Evolutionary conservation across 768 basidiomycete species (phyloP).

Genomic region (Tulasnella sp.): DNA sequence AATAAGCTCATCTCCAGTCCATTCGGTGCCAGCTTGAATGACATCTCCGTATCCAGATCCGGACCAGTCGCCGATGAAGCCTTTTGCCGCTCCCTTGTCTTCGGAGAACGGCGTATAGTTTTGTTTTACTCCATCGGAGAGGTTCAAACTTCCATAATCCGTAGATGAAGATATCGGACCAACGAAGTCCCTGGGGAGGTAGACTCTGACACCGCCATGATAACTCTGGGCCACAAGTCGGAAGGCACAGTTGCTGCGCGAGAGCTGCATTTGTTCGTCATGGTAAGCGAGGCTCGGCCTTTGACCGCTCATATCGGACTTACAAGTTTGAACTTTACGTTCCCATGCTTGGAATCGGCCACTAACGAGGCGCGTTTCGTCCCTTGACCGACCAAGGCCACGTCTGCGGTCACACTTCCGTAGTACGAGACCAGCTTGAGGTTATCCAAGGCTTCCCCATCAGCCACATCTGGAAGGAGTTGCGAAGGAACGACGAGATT

Average conservation of each 20-base stretch:
- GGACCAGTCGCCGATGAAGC: background rate
- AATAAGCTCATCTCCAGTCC: background rate
- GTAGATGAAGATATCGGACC: background rate
- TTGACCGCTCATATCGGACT: too few relatives aligned
- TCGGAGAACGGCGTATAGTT: background rate
- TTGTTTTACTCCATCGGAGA: background rate
- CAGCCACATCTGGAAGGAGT: background rate
- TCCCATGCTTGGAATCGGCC: background rate
- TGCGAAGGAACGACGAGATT: background rate
- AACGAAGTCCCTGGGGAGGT: background rate
- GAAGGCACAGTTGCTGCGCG: background rate
- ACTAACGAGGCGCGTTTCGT: background rate
- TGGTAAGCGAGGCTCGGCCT: too few relatives aligned
- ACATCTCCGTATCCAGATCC: background rate
- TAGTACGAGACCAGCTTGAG: background rate
- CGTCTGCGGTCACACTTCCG: background rate
- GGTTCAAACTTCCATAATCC: background rate
- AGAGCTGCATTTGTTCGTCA: background rate
- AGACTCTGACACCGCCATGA: background rate
- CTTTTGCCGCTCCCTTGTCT: background rate
- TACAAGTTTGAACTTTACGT: background rate
- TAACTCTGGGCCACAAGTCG: background rate
- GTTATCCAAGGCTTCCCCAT: background rate
- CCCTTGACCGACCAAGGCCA: background rate
- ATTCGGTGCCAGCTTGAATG: background rate